Conservation (phyloP, 306 rosid genomes). For the Datisca glomerata region DNA sequence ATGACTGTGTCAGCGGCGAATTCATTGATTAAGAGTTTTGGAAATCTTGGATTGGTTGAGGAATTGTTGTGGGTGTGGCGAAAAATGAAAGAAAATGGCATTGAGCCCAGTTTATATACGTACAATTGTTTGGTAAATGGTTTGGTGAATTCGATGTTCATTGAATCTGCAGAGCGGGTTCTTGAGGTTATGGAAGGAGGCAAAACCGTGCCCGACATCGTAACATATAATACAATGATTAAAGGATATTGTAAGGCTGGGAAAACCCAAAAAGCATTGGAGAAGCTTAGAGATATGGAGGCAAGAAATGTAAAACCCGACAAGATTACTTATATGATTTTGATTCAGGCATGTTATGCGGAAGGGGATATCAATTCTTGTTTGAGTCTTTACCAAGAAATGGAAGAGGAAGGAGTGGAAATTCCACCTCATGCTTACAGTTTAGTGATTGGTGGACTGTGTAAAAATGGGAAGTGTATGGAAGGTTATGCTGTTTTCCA, state of each 20-base stretch:
- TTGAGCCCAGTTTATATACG: constrained; percentile 40
- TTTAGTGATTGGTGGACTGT: constrained; percentile 59
- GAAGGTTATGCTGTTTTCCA: constrained; percentile 56
- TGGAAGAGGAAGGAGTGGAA: constrained; percentile 54
- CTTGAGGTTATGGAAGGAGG: constrained; percentile 54
- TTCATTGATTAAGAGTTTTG: constrained; percentile 46
- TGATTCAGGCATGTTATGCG: constrained; percentile 60
- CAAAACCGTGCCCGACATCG: constrained; percentile 44
- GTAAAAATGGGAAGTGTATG: constrained; percentile 49
- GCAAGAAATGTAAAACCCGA: constrained; percentile 42
- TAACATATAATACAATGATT: constrained; percentile 58
- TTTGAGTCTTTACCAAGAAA: constrained; percentile 71
- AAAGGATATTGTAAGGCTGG: constrained; percentile 76
- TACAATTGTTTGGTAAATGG: constrained; percentile 64
- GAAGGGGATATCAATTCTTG: constrained; percentile 52
- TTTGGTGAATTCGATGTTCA: constrained; percentile 43
- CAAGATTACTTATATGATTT: constrained; percentile 60
- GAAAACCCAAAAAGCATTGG: constrained; percentile 38
- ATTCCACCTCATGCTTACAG: constrained; percentile 51
- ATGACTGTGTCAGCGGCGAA: constrained; percentile 41
- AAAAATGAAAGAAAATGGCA: constrained; percentile 52
- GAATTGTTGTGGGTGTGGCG: constrained; percentile 80
- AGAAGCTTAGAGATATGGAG: constrained; percentile 47
- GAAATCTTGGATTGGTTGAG: constrained; percentile 51
- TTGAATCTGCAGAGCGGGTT: constrained; percentile 65